A percentile compares a stretch with the other conserved stretches of the same genome.
Conservation (phyloP, 495 filamentous ascomycete genomes). For the Podospora fimiseda region DNA sequence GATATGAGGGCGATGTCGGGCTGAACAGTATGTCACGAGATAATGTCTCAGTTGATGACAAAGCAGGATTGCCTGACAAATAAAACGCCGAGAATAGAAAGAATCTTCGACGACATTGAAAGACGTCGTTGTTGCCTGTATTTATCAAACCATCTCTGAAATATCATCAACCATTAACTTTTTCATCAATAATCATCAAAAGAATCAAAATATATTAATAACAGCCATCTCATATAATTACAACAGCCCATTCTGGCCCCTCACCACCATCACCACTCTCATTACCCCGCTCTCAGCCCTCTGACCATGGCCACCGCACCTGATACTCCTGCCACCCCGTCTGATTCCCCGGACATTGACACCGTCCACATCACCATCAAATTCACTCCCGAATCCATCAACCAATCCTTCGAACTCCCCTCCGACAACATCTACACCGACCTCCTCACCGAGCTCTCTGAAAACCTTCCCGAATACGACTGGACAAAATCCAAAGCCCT, state of each 20-base stretch:
- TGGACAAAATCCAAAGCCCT: constrained; percentile 28
- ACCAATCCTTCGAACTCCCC: constrained; percentile 17
- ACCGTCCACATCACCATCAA: constrained; percentile 19
- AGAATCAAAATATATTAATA: not conserved
- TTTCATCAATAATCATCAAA: not conserved
- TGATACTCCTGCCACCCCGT: no score
- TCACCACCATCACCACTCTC: not conserved
- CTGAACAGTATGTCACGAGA: not conserved
- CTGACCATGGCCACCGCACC: no score
- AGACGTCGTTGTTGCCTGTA: not conserved
- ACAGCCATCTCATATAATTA: not conserved
- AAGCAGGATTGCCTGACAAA: constrained; percentile 1
- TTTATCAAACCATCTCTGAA: not conserved
- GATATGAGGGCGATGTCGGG: not conserved
- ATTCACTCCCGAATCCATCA: constrained; percentile 23
- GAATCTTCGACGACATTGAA: not conserved
- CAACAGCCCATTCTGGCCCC: not conserved
- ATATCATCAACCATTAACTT: not conserved
- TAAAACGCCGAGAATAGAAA: not conserved
- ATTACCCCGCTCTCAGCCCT: no score
- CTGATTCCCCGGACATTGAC: not conserved
- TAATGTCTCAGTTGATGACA: not conserved
- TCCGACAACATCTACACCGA: constrained; percentile 12
- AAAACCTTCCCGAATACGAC: constrained; percentile 24
- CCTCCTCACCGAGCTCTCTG: constrained; percentile 12